Conservation (phyloP, 352 stramenopile species). For the Elongisporangium prolatum region DNA sequence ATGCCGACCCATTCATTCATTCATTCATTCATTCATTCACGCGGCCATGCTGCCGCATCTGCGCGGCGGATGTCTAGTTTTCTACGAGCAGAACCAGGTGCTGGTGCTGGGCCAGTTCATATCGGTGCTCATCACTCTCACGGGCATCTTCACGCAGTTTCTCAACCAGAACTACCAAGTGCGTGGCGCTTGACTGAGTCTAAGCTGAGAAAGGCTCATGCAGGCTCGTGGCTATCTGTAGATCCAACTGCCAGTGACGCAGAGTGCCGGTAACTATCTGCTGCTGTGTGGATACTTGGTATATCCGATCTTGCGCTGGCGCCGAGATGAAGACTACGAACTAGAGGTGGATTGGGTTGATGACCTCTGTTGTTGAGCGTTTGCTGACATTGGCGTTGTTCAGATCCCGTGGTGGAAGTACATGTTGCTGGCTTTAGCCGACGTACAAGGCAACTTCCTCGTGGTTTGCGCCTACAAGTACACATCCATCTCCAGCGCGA, state of each 20-base stretch:
- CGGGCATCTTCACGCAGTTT: slow-evolving; percentile 81
- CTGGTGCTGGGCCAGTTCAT: slow-evolving; percentile 85
- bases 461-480: slow-evolving; percentile 95
- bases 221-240: slow-evolving; percentile 19
- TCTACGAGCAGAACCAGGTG: slow-evolving; percentile 50
- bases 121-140: slow-evolving; percentile 84
- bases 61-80: slow-evolving; percentile 5
- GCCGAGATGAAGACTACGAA: slow-evolving; percentile 35
- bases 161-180: slow-evolving; percentile 78
- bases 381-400: background rate
- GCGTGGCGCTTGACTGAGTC: slow-evolving; percentile 9
- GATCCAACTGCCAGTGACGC: slow-evolving; percentile 73
- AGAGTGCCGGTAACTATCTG: slow-evolving; percentile 71
- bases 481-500: slow-evolving; percentile 94
- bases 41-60: background rate
- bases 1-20: too few species aligned
- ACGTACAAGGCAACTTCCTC: slow-evolving; percentile 95
- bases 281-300: slow-evolving; percentile 55
- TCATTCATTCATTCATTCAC: slow-evolving; percentile 2
- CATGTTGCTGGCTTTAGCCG: slow-evolving; percentile 87
- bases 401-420: slow-evolving; percentile 87
- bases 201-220: slow-evolving; percentile 5
- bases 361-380: background rate
- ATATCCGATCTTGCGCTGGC: slow-evolving; percentile 36
- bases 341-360: slow-evolving; percentile 29